A percentile compares a stretch with the other conserved stretches of the same genome.
These are phyloP conservation scores for Entomortierella beljakovae DNA, from an alignment of 192 early-diverging fungal genomes.

Conservation along the genomic window DNA sequence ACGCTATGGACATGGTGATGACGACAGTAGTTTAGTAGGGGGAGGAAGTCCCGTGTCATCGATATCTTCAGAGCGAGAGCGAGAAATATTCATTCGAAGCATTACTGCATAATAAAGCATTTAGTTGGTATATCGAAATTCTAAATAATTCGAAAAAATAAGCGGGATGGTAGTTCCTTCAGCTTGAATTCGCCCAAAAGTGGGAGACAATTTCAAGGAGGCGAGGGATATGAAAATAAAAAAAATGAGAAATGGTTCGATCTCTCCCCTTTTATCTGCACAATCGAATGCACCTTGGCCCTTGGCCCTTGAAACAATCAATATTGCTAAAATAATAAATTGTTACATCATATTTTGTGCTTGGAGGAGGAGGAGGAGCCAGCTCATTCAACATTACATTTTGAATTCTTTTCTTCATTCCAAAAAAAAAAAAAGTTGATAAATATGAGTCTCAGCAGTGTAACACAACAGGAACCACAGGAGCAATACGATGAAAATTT, in stretches of 20 bases:
- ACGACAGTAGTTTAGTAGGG: slow-evolving; percentile 3
- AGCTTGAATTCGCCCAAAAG: background rate
- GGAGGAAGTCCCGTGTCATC: slow-evolving; percentile 41
- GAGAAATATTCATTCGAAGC: slow-evolving; percentile 12
- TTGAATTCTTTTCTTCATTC: too few species aligned
- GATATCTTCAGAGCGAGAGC: slow-evolving; percentile 35
- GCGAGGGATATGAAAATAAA: background rate
- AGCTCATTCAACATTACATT: too few species aligned
- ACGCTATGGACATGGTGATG: slow-evolving; percentile 13
- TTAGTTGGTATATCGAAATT: too few species aligned
- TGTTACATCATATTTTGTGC: too few species aligned
- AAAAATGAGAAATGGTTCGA: background rate
- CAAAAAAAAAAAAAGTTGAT: too few species aligned
- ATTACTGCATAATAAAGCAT: slow-evolving; percentile 21
- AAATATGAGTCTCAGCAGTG: too few species aligned
- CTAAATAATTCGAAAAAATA: background rate
- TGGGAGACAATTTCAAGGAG: slow-evolving; percentile 7
- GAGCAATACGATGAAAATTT: too few species aligned
- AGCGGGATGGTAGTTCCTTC: too few species aligned
- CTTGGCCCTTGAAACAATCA: slow-evolving; percentile 11
- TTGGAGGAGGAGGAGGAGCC: too few species aligned
- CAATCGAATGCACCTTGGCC: too few species aligned
- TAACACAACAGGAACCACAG: too few species aligned
- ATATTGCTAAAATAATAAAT: too few species aligned
- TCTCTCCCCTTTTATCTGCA: background rate